phyloP scores from a whole-genome alignment of 2,329 filamentous ascomycete species.

The Apiospora arundinis region DNA sequence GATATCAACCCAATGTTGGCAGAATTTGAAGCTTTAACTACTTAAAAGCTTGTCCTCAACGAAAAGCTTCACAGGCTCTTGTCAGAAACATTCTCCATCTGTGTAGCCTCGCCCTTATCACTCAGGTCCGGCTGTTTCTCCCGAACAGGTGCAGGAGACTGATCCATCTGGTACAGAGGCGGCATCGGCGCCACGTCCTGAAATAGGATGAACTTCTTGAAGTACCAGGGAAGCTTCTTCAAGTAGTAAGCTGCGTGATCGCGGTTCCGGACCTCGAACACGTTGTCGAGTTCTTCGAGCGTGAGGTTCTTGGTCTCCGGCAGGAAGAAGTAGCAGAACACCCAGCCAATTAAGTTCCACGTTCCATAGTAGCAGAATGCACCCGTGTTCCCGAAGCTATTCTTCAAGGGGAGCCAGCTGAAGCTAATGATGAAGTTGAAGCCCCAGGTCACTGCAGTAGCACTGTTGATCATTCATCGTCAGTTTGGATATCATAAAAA shows the following conservation, averaged over 20 bases:
- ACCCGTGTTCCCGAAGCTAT: constrained; percentile 48
- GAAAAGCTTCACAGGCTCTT: not conserved
- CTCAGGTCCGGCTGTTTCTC: constrained; percentile 8
- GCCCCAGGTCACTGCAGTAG: constrained; percentile 20
- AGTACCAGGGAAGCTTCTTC: constrained; percentile 27
- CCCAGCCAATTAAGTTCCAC: constrained; percentile 53
- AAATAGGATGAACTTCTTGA: constrained; percentile 25
- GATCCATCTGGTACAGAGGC: constrained; percentile 25
- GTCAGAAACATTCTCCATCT: not conserved
- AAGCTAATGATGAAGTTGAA: constrained; percentile 36
- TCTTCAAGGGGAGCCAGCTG: constrained; percentile 51
- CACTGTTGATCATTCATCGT: not conserved
- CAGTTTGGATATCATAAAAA: not conserved
- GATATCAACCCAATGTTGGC: not conserved
- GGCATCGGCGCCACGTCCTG: constrained; percentile 22
- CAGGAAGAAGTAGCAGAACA: constrained; percentile 45
- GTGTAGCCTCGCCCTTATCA: not conserved
- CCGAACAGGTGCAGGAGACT: not conserved
- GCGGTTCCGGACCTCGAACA: constrained; percentile 31
- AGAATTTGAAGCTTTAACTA: not conserved
- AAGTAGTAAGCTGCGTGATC: constrained; percentile 26
- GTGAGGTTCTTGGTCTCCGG: constrained; percentile 46
- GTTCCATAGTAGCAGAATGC: constrained; percentile 54
- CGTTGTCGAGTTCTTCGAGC: constrained; percentile 45
- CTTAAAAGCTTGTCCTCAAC: not conserved